A percentile compares a stretch with the other conserved stretches of the same genome.
phyloP scores from a whole-genome alignment of 495 filamentous ascomycete genomes.

The Penicillium diatomitis region DNA sequence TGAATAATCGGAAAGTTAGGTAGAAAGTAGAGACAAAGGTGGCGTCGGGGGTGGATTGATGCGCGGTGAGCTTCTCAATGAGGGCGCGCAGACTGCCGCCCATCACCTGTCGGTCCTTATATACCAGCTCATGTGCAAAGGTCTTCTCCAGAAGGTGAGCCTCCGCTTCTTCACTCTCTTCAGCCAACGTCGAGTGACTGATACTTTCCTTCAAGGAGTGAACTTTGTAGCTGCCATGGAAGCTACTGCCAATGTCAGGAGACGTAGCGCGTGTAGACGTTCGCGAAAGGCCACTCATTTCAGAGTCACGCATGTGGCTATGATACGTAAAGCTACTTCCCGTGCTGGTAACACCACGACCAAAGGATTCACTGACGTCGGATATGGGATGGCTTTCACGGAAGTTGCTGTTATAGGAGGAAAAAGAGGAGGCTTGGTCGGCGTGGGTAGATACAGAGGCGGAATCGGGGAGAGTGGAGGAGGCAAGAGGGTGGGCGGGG shows the following conservation, averaged over 20 bases:
- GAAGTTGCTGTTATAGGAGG: constrained; percentile 17
- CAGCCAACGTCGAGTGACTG: constrained; percentile 54
- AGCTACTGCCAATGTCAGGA: constrained; percentile 51
- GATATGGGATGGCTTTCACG: constrained; percentile 27
- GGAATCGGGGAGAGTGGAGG: constrained; percentile 23
- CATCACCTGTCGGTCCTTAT: constrained; percentile 90
- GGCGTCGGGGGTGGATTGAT: constrained; percentile 86
- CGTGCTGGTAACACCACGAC: constrained; percentile 40
- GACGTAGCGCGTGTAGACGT: constrained; percentile 86
- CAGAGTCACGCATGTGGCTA: constrained; percentile 67
- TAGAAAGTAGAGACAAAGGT: constrained; percentile 94
- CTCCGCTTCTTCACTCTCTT: constrained; percentile 69
- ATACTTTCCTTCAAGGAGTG: constrained; percentile 45
- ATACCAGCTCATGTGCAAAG: constrained; percentile 82
- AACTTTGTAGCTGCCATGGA: constrained; percentile 28
- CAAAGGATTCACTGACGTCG: constrained; percentile 29
- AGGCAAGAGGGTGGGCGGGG: constrained; percentile 9
- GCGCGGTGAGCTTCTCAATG: constrained; percentile 86
- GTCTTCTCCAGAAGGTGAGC: constrained; percentile 76
- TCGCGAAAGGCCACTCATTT: constrained; percentile 69
- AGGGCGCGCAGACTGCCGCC: constrained; percentile 86
- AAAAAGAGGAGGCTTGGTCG: constrained; percentile 24
- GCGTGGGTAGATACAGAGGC: constrained; percentile 30
- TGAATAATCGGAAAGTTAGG: constrained; percentile 93
- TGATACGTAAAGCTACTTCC: constrained; percentile 66